Percentiles rank a stretch among this genome's conserved stretches.
phyloP scores from a whole-genome alignment of 176 grass and related monocot species.

The Musa itinerans region DNA sequence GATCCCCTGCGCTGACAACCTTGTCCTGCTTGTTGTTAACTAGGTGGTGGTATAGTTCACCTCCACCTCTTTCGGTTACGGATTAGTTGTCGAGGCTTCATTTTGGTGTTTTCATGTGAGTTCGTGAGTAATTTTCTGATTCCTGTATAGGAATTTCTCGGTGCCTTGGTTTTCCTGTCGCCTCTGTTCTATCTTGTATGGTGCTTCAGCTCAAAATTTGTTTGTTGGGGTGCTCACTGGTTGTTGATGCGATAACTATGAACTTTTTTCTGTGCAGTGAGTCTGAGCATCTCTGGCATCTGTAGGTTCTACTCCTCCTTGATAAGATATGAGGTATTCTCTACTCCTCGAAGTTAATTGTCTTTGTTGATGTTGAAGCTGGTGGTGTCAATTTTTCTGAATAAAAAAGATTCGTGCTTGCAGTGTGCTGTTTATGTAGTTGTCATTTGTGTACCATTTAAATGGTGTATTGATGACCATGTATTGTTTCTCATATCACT shows the following conservation, averaged over 20 bases:
- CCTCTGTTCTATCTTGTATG: not conserved
- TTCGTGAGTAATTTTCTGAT: not conserved
- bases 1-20: not conserved
- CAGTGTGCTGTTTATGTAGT: not conserved
- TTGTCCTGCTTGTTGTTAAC: not conserved
- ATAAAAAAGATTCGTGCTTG: not conserved
- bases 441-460: not conserved
- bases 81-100: not conserved
- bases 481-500: not conserved
- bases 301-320: not conserved
- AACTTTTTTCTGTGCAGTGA: not conserved
- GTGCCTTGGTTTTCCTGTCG: not conserved
- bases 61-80: not conserved
- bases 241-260: not conserved
- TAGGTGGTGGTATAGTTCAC: not conserved
- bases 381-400: not conserved
- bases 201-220: not conserved
- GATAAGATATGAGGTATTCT: slow-evolving; percentile 5
- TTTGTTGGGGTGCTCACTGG: not conserved
- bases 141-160: not conserved
- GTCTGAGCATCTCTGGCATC: not conserved
- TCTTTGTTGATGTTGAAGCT: not conserved
- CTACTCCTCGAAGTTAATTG: not conserved
- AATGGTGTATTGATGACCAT: not conserved
- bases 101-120: not conserved